phyloP scores from a whole-genome alignment of 768 basidiomycete genomes.

The Phallus indusiatus region DNA sequence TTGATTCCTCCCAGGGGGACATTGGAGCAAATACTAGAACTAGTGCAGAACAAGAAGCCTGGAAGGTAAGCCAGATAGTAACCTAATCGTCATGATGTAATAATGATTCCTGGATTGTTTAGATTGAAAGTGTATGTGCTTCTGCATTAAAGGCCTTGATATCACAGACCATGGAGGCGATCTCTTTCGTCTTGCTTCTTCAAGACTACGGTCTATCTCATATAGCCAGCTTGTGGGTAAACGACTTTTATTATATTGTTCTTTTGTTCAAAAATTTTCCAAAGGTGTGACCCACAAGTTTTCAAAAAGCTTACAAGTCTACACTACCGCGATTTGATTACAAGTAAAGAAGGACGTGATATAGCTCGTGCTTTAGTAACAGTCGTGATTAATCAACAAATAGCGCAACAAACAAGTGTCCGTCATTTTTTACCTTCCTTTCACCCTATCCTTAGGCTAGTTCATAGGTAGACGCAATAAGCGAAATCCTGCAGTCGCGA shows the following conservation, averaged over 20 bases:
- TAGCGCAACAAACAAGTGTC: conserved; percentile 92
- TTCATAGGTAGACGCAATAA: conserved; percentile 86
- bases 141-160: conserved; percentile 66
- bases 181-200: conserved; percentile 86
- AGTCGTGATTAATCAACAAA: conserved; percentile 95
- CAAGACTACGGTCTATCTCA: conserved; percentile 87
- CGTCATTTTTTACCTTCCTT: conserved; percentile 19
- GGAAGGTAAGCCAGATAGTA: conserved; percentile 49
- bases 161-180: conserved; percentile 82
- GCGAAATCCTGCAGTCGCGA: conserved; percentile 85
- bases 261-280: neutral
- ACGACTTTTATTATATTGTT: conserved; percentile 6
- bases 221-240: conserved; percentile 65
- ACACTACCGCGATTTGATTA: conserved; percentile 84
- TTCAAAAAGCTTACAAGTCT: conserved; percentile 61
- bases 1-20: conserved; percentile 73
- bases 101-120: conserved; percentile 12
- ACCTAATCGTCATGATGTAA: neutral
- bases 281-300: conserved; percentile 61
- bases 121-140: conserved; percentile 82
- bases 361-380: conserved; percentile 87
- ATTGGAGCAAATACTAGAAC: conserved; percentile 40
- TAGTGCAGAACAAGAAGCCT: conserved; percentile 65
- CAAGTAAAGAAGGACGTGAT: conserved; percentile 75
- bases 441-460: neutral